These are phyloP conservation scores for Cytospora leucostoma DNA, from an alignment of 2,329 filamentous ascomycete species.

Conservation along the genomic window DNA sequence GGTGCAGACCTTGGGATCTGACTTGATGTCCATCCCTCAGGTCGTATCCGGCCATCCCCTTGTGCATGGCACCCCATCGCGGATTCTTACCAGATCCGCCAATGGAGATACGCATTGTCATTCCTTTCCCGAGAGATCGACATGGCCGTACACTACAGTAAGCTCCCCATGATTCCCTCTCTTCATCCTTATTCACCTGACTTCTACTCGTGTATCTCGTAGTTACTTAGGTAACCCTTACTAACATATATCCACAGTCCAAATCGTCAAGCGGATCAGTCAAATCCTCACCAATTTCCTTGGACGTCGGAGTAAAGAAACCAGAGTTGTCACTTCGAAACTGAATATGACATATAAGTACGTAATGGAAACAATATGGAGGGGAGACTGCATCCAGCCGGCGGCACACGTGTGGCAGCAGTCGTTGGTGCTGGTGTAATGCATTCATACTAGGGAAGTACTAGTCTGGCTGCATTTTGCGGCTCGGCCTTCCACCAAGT, in stretches of 20 bases:
- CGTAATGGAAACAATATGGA: background rate
- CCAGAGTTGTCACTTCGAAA: too few species aligned
- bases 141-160: background rate
- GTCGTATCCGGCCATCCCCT: background rate
- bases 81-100: background rate
- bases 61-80: background rate
- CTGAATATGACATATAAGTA: background rate
- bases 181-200: background rate
- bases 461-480: constrained; percentile 4
- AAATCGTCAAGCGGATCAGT: background rate
- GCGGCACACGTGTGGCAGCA: background rate
- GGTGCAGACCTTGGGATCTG: background rate
- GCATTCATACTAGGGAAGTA: background rate
- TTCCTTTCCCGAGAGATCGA: background rate
- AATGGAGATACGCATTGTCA: background rate
- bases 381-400: constrained; percentile 10
- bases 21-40: background rate
- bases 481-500: constrained; percentile 19
- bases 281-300: background rate
- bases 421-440: constrained; percentile 9
- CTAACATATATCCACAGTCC: background rate
- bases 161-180: background rate
- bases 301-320: background rate
- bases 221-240: background rate
- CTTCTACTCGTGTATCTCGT: background rate